Conservation (phyloP, 495 filamentous ascomycete genomes). For the Friedmanniomyces simplex region DNA sequence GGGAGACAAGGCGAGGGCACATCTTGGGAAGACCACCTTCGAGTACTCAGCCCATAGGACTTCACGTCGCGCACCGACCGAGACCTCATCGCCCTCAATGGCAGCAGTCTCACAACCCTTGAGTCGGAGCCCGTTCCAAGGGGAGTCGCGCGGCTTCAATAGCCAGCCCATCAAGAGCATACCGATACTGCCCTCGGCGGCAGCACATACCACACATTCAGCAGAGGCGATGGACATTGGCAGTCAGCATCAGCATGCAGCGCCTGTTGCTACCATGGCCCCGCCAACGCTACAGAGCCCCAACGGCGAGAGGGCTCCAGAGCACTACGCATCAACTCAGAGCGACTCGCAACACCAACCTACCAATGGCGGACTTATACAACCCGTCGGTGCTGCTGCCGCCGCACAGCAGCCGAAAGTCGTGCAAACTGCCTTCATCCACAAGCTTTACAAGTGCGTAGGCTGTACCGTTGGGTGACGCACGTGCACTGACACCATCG, state of each 20-base stretch:
- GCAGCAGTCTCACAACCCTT: conserved; percentile 25
- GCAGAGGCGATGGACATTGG: conserved; percentile 31
- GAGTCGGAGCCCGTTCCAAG: conserved; percentile 27
- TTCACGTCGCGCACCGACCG: background rate
- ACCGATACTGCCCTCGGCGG: conserved; percentile 31
- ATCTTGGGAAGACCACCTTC: background rate
- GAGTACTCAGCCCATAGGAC: background rate
- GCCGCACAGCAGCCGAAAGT: conserved; percentile 94
- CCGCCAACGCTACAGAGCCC: conserved; percentile 29
- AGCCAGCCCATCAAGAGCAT: conserved; percentile 26
- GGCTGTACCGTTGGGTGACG: background rate
- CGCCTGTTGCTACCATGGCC: conserved; percentile 25
- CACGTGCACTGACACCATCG: conserved; percentile 32
- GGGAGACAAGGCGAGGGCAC: background rate
- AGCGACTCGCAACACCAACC: background rate
- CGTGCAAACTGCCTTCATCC: conserved; percentile 98
- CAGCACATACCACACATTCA: conserved; percentile 15
- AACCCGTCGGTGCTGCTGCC: conserved; percentile 54
- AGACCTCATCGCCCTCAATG: conserved; percentile 17
- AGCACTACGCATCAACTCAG: conserved; percentile 10
- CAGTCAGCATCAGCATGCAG: conserved; percentile 6
- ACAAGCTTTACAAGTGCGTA: conserved; percentile 95
- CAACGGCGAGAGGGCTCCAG: conserved; percentile 20
- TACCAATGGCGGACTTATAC: conserved; percentile 23
- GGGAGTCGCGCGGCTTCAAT: conserved; percentile 16